Evolutionary conservation across 1,284 basidiomycete species (phyloP).

Genomic region (Sporisorium scitamineum): DNA sequence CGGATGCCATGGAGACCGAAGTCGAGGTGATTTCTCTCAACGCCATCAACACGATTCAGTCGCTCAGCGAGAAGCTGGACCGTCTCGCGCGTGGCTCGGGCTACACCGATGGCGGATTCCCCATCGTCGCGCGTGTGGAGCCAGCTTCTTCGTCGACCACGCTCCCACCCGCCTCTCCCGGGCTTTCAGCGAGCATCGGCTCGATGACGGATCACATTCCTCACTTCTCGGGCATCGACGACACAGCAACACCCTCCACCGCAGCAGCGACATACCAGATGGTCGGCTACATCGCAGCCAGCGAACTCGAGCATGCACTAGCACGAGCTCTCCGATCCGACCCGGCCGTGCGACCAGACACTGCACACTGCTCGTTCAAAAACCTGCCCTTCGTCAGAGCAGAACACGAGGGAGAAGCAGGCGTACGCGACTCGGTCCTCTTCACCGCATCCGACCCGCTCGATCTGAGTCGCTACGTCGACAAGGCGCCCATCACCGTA

Average conservation of each 20-base stretch:
- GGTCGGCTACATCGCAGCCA: constrained; percentile 91
- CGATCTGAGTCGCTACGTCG: constrained; percentile 89
- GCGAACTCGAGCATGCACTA: constrained; percentile 88
- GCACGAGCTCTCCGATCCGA: constrained; percentile 17
- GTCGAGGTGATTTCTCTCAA: constrained; percentile 72
- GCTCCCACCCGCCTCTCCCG: constrained; percentile 13
- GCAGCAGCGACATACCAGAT: constrained; percentile 72
- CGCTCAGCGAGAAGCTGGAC: constrained; percentile 75
- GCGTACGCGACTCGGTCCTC: constrained; percentile 46
- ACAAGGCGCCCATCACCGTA: constrained; percentile 86
- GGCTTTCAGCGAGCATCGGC: constrained; percentile 23
- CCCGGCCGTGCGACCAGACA: constrained; percentile 14
- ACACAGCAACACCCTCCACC: neutral
- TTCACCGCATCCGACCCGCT: constrained; percentile 70
- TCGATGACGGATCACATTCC: constrained; percentile 24
- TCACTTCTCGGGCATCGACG: constrained; percentile 68
- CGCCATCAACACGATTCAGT: constrained; percentile 74
- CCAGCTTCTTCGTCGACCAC: neutral
- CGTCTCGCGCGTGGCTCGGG: constrained; percentile 51
- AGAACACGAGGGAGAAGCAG: constrained; percentile 26
- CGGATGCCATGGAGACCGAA: constrained; percentile 59
- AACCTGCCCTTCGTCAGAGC: constrained; percentile 48
- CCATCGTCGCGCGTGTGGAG: constrained; percentile 74
- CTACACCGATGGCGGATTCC: constrained; percentile 85
- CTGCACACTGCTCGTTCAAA: constrained; percentile 44